These are phyloP conservation scores for Aspergillus clavatus DNA, from an alignment of 2,329 filamentous ascomycete genomes.

Conservation along the genomic window DNA sequence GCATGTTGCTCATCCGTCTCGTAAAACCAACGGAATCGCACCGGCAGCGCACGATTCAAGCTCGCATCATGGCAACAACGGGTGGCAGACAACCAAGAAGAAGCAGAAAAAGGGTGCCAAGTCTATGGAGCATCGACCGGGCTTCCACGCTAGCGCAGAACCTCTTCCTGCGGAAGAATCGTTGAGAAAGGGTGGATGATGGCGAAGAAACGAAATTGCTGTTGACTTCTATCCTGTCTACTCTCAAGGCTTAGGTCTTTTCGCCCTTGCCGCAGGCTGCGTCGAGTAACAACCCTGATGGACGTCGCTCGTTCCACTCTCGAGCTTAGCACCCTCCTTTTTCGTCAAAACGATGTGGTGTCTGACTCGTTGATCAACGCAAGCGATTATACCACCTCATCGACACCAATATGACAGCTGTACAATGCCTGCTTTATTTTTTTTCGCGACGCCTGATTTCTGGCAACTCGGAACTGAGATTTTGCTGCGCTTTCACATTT, in stretches of 20 bases:
- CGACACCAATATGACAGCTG: conserved; percentile 7
- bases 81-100: conserved; percentile 45
- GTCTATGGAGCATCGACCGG: conserved; percentile 28
- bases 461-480: conserved; percentile 2
- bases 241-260: too few relatives aligned
- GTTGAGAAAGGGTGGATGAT: conserved; percentile 45
- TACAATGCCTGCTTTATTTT: conserved; percentile 11
- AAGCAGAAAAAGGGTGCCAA: conserved; percentile 38
- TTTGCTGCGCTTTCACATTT: conserved; percentile 2
- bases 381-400: conserved; percentile 1
- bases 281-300: too few relatives aligned
- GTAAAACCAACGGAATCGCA: conserved; percentile 30
- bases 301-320: too few relatives aligned
- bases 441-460: conserved; percentile 6
- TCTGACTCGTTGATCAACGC: background rate
- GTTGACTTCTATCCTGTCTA: too few relatives aligned
- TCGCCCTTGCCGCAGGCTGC: too few relatives aligned
- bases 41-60: conserved; percentile 23
- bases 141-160: conserved; percentile 30
- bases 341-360: too few relatives aligned
- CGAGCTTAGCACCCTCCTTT: too few relatives aligned
- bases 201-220: too few relatives aligned
- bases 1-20: conserved; percentile 21
- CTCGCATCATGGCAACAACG: conserved; percentile 18
- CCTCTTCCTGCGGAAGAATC: conserved; percentile 40